Conservation (phyloP, 2,329 filamentous ascomycete genomes). For the Penicillium brasilianum region DNA sequence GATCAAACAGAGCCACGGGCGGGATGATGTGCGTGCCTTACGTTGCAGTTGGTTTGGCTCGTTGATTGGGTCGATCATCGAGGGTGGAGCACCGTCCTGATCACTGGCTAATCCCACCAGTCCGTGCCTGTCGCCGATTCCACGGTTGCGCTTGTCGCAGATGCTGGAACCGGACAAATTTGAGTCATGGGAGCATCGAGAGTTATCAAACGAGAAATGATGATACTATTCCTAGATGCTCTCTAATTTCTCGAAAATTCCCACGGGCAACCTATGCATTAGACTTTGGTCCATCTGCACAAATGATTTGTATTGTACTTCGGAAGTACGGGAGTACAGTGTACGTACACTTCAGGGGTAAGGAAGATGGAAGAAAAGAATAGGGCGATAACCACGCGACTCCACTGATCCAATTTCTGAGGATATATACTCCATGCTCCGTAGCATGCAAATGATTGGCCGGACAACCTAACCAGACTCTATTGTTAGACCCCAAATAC, state of each 20-base stretch:
- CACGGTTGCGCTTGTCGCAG: slow-evolving; percentile 15
- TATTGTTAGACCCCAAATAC: neutral
- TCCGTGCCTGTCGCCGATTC: slow-evolving; percentile 16
- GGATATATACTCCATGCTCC: neutral
- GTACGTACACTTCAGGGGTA: slow-evolving; percentile 1
- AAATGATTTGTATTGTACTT: neutral
- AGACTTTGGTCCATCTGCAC: neutral
- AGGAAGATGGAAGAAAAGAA: neutral
- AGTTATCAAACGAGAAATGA: neutral
- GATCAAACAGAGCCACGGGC: slow-evolving; percentile 34
- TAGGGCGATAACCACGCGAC: neutral
- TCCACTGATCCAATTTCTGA: neutral
- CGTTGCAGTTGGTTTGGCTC: slow-evolving; percentile 18
- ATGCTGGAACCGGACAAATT: slow-evolving; percentile 3
- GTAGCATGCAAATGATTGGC: neutral
- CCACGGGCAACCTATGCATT: too few species aligned
- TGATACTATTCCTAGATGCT: neutral
- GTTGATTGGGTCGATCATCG: slow-evolving; percentile 30
- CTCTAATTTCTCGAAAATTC: too few species aligned
- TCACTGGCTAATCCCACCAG: slow-evolving; percentile 9
- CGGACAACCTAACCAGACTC: neutral
- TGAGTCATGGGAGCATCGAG: neutral
- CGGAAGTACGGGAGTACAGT: neutral
- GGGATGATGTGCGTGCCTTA: slow-evolving; percentile 39
- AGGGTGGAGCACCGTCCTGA: neutral